phyloP scores from a whole-genome alignment of 768 basidiomycete genomes.

The Tubosaeta sp. region DNA sequence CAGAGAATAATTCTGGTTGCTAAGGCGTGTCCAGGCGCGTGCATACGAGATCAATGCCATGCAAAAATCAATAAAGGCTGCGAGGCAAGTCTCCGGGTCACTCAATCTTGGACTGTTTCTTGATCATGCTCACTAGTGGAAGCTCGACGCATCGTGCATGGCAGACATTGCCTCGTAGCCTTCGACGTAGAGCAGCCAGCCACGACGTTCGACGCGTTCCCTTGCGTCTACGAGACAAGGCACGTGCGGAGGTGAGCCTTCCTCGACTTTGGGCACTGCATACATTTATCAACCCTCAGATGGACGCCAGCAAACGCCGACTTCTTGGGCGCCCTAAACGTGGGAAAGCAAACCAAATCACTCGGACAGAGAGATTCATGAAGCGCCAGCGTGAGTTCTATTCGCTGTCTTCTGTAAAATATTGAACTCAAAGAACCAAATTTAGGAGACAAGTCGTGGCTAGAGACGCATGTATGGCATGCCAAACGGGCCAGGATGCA shows the following conservation, averaged over 20 bases:
- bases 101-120: background rate
- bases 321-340: slow-evolving; percentile 47
- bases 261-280: background rate
- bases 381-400: slow-evolving; percentile 64
- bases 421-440: background rate
- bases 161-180: slow-evolving; percentile 89
- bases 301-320: slow-evolving; percentile 47
- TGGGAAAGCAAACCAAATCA: slow-evolving; percentile 57
- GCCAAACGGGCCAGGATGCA: slow-evolving; percentile 96
- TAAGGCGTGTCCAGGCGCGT: slow-evolving; percentile 53
- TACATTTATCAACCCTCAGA: slow-evolving; percentile 41
- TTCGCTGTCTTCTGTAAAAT: background rate
- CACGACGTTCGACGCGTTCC: slow-evolving; percentile 93
- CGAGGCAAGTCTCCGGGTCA: slow-evolving; percentile 43
- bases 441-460: slow-evolving; percentile 83
- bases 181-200: slow-evolving; percentile 89
- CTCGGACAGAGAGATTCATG: slow-evolving; percentile 55
- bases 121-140: slow-evolving; percentile 40
- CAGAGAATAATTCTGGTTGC: background rate
- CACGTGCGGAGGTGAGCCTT: slow-evolving; percentile 67
- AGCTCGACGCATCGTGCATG: slow-evolving; percentile 79
- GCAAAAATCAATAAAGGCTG: slow-evolving; percentile 79
- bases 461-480: slow-evolving; percentile 97
- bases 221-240: slow-evolving; percentile 73
- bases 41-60: slow-evolving; percentile 89